These are phyloP conservation scores for Fraxinus velutina DNA, from an alignment of 305 asterid genomes.

Conservation along the genomic window DNA sequence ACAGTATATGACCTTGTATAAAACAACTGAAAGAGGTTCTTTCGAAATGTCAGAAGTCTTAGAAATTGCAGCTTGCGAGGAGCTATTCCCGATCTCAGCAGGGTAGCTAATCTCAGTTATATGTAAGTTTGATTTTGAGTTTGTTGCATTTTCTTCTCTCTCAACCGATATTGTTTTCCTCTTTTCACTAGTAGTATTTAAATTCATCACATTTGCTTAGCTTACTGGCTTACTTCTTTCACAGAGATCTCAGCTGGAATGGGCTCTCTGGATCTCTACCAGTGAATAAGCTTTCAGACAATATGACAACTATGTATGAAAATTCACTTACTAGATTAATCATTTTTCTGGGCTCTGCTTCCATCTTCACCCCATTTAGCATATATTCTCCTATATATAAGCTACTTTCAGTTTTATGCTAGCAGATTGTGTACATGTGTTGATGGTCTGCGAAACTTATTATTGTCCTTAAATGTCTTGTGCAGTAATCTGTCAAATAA, in stretches of 20 bases:
- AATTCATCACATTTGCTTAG: constrained; percentile 7
- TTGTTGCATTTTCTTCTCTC: neutral
- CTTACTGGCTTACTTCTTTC: constrained; percentile 15
- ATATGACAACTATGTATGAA: constrained; percentile 44
- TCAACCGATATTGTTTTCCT: neutral
- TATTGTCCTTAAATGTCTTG: constrained; percentile 1
- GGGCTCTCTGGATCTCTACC: constrained; percentile 40
- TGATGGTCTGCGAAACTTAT: neutral
- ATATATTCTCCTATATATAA: neutral
- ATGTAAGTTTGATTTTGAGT: constrained; percentile 29
- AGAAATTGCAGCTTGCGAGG: constrained; percentile 50
- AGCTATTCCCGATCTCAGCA: constrained; percentile 44
- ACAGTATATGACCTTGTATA: neutral
- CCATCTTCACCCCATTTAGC: constrained; percentile 3
- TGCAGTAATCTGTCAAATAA: constrained; percentile 47
- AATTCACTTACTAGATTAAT: constrained; percentile 4
- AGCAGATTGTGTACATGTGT: neutral
- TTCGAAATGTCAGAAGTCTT: constrained; percentile 42
- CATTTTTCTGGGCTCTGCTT: neutral
- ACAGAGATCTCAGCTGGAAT: constrained; percentile 52
- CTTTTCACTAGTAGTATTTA: neutral
- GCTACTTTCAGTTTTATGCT: neutral
- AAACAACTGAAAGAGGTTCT: constrained; percentile 1
- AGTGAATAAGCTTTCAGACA: constrained; percentile 30
- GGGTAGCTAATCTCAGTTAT: constrained; percentile 33